phyloP scores from a whole-genome alignment of 2,329 filamentous ascomycete genomes.

The Erysiphe pulchra region DNA sequence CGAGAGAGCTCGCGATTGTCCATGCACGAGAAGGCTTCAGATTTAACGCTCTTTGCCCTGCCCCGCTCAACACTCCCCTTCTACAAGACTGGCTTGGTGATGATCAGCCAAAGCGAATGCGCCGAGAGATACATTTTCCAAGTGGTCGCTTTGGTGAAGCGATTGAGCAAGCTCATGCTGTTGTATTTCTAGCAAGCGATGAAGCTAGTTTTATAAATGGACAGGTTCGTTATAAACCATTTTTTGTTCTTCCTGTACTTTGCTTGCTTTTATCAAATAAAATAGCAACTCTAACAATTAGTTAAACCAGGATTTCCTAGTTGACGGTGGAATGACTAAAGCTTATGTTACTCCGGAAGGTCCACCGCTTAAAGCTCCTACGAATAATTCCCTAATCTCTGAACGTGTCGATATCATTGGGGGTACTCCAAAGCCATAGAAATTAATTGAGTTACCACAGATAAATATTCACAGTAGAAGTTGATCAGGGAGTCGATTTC shows the following conservation, averaged over 20 bases:
- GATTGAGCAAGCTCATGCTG: slow-evolving; percentile 51
- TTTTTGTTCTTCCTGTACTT: neutral
- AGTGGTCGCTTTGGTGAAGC: slow-evolving; percentile 52
- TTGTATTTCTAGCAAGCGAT: slow-evolving; percentile 48
- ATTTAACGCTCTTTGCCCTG: slow-evolving; percentile 51
- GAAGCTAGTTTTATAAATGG: slow-evolving; percentile 53
- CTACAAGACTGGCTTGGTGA: slow-evolving; percentile 56
- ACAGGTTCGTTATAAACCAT: slow-evolving; percentile 17
- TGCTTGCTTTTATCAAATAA: neutral
- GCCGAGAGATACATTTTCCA: slow-evolving; percentile 54
- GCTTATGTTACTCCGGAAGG: slow-evolving; percentile 55
- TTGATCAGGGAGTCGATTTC: too few relatives aligned
- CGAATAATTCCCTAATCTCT: slow-evolving; percentile 17
- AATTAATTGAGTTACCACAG: too few relatives aligned
- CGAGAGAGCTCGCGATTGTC: slow-evolving; percentile 46
- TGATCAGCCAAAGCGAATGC: slow-evolving; percentile 39
- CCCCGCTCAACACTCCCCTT: slow-evolving; percentile 49
- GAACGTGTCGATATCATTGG: slow-evolving; percentile 13
- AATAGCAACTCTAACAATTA: neutral
- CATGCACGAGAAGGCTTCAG: slow-evolving; percentile 50
- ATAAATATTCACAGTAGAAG: too few relatives aligned
- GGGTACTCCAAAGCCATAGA: too few relatives aligned
- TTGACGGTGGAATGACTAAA: slow-evolving; percentile 89
- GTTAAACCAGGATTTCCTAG: slow-evolving; percentile 49
- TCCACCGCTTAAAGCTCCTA: slow-evolving; percentile 24